Evolutionary conservation across 2,329 filamentous ascomycete genomes (phyloP), one percentile per base, ranked within the genome.

Genomic region (Colletotrichum sp.): DNA sequence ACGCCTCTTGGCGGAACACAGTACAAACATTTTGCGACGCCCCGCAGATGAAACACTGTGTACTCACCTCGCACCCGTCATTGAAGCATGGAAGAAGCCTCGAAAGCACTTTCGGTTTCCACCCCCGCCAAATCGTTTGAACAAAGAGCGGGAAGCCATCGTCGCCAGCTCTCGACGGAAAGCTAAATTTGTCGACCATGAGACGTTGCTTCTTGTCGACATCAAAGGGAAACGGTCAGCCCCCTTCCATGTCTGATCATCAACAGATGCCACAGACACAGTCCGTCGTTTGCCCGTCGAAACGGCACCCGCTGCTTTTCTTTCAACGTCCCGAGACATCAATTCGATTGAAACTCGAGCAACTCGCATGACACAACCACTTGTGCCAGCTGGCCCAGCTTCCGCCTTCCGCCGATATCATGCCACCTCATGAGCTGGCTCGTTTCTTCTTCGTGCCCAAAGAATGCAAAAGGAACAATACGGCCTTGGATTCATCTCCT

Each of bases 141-240:
- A 43, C 63, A 72, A 72, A 68, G 70, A 68, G 32, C 52, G 28
- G 59, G 70, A 72, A 60, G 70, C 64, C 48, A 61, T 72, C 64
- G 52, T 57, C 52, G 26, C 52, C 55, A 52, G 26, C 32, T 9
- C 10, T 36, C 6, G 16, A 24, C 52, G 65, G 60, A 18, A 39
- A 57, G 39, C 66, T 32, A 28, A 55, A 63, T n/a, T 30, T 30
- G 18, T 43, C 55, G 10, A 26, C 52, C 36, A 52, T 55, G 43
- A 66, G 64, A 55, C 26, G 39, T 67, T 55, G 64, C 8, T 61
- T 68, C 26, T 6, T 21, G 12, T 60, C 24, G 30, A 8, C 16
- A 13, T 43, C 71, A 57, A 70, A 57, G 57, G 8, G 36, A 24
- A 12, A 21, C 43, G n/a, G n/a, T 16, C 7, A 26, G 10, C 30